phyloP scores from a whole-genome alignment of 345 rosid species.

The Firmiana major region DNA sequence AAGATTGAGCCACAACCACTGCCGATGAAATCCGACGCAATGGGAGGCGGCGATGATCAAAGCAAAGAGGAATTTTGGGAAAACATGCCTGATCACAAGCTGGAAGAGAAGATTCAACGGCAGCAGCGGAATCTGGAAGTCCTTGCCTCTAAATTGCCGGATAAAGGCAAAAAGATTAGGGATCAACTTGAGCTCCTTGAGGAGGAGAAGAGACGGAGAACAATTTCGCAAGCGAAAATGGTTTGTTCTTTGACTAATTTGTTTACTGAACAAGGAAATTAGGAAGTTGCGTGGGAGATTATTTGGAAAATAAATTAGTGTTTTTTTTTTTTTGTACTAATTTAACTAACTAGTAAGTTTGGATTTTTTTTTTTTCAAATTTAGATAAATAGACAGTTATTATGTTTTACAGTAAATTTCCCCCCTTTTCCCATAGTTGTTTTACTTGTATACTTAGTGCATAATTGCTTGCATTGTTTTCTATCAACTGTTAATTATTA shows the following conservation, averaged over 20 bases:
- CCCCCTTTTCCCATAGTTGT: neutral
- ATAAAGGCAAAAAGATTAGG: conserved; percentile 48
- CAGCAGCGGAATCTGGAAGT: neutral
- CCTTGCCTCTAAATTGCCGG: conserved; percentile 20
- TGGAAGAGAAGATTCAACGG: conserved; percentile 35
- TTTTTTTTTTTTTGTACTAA: too few relatives aligned
- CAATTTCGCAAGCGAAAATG: conserved; percentile 20
- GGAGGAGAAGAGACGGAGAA: conserved; percentile 50
- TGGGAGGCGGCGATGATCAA: conserved; percentile 22
- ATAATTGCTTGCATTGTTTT: neutral
- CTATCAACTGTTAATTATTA: neutral
- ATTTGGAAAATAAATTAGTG: neutral
- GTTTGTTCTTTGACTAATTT: conserved; percentile 19
- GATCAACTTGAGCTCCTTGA: conserved; percentile 26
- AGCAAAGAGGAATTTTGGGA: conserved; percentile 9
- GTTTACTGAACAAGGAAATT: neutral
- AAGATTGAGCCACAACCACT: conserved; percentile 1
- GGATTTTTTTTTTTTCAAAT: neutral
- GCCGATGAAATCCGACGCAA: neutral
- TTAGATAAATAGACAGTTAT: neutral
- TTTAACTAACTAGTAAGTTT: neutral
- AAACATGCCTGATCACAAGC: conserved; percentile 27
- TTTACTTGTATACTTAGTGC: neutral
- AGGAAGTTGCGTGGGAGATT: neutral
- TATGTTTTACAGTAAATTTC: neutral